Conservation (phyloP, 805 yeast species). For the Zygosaccharomyces kombuchaensis region DNA sequence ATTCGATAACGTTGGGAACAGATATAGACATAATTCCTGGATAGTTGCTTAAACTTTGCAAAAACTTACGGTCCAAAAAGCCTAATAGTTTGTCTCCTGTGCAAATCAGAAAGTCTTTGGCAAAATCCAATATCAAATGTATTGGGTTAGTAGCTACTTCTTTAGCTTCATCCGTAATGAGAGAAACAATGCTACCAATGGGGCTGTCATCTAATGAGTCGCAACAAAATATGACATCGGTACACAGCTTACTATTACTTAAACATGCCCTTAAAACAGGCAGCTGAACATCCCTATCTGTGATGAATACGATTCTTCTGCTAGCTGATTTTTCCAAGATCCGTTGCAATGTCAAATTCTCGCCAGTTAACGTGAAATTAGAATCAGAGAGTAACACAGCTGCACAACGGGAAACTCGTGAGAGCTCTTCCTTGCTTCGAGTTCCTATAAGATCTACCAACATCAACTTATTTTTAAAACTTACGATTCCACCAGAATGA, state of each 20-base stretch:
- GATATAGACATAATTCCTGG: neutral
- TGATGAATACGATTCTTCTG: constrained; percentile 2
- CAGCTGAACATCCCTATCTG: constrained; percentile 3
- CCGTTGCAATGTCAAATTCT: too few relatives aligned
- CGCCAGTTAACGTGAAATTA: neutral
- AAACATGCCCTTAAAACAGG: neutral
- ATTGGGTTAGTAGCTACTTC: neutral
- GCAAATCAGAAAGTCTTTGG: neutral
- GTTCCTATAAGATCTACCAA: neutral
- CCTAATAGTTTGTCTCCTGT: constrained; percentile 16
- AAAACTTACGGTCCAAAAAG: constrained; percentile 6
- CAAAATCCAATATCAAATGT: constrained; percentile 8
- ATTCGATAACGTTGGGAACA: constrained; percentile 13
- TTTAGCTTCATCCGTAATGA: neutral
- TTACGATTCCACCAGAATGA: neutral
- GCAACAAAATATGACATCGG: constrained; percentile 7
- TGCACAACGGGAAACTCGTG: neutral
- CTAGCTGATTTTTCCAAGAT: neutral
- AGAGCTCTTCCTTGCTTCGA: neutral
- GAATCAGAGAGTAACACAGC: constrained; percentile 1
- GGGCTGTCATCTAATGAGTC: neutral
- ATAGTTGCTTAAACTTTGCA: constrained; percentile 1
- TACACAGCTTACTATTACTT: neutral
- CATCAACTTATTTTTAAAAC: neutral
- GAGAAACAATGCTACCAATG: neutral